These are phyloP conservation scores for Gynandropsis gynandra DNA, from an alignment of 345 rosid species.

Conservation along the genomic window DNA sequence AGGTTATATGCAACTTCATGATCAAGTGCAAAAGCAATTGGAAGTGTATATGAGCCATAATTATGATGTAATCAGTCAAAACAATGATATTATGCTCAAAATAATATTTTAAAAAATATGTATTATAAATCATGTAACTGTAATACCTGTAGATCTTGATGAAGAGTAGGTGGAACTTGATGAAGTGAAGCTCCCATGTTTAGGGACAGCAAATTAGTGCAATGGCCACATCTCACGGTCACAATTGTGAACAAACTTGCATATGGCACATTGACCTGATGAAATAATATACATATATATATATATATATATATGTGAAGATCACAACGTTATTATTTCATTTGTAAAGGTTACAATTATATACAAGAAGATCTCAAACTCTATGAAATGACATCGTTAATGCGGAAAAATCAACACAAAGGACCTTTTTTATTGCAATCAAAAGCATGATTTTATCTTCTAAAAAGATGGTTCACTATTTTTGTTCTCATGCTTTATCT, in stretches of 20 bases:
- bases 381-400: too few relatives aligned
- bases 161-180: slow-evolving; percentile 35
- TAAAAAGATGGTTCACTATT: too few relatives aligned
- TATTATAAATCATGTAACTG: not conserved
- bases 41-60: too few relatives aligned
- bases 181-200: slow-evolving; percentile 69
- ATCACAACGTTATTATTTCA: not conserved
- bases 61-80: too few relatives aligned
- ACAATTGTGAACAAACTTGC: slow-evolving; percentile 58
- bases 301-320: slow-evolving; percentile 1
- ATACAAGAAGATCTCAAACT: not conserved
- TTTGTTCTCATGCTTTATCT: too few relatives aligned
- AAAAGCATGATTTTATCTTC: too few relatives aligned
- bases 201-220: slow-evolving; percentile 78
- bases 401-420: too few relatives aligned
- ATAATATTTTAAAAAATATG: not conserved
- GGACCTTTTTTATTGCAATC: too few relatives aligned
- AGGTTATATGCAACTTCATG: slow-evolving; percentile 37
- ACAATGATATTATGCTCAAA: too few relatives aligned
- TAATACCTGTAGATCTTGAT: slow-evolving; percentile 49
- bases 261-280: slow-evolving; percentile 87
- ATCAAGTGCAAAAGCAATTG: too few relatives aligned
- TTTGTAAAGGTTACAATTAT: not conserved
- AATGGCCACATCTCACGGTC: slow-evolving; percentile 95
- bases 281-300: not conserved